Evolutionary conservation across 2,329 filamentous ascomycete genomes (phyloP).

Genomic region (Epichloe festucae): DNA sequence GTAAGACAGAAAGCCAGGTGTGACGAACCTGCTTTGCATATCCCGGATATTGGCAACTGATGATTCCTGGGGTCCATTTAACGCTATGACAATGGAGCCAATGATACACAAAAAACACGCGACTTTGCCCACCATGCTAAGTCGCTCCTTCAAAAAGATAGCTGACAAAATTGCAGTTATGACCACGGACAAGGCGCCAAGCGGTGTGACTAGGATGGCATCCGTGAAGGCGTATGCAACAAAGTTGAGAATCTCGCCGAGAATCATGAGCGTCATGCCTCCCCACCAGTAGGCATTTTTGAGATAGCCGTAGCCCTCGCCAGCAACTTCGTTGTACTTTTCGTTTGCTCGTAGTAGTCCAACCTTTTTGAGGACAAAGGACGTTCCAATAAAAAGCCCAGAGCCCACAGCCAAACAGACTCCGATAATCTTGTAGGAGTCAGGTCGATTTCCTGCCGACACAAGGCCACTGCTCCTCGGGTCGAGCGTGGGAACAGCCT

Average conservation of each 20-base stretch:
- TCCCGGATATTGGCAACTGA: constrained; percentile 80
- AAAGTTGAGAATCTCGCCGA: constrained; percentile 95
- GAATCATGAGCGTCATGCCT: constrained; percentile 93
- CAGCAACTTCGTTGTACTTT: constrained; percentile 91
- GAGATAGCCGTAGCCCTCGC: constrained; percentile 93
- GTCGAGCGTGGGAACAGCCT: not conserved
- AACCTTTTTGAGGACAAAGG: constrained; percentile 91
- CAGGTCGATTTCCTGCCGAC: not conserved
- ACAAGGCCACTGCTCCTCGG: not conserved
- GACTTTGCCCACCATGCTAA: constrained; percentile 93
- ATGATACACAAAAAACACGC: constrained; percentile 96
- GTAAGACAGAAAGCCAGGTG: constrained; percentile 77
- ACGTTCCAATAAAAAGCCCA: constrained; percentile 83
- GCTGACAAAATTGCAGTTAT: constrained; percentile 83
- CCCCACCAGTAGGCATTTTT: constrained; percentile 93
- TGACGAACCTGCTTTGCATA: constrained; percentile 78
- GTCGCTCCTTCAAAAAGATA: constrained; percentile 93
- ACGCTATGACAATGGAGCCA: constrained; percentile 82
- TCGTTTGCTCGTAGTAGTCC: constrained; percentile 84
- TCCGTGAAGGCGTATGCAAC: constrained; percentile 95
- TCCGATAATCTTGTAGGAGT: constrained; percentile 69
- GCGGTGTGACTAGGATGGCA: constrained; percentile 84
- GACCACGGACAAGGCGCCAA: constrained; percentile 85
- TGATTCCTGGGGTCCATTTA: constrained; percentile 81
- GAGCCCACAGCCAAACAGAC: constrained; percentile 77